A percentile compares a stretch with the other conserved stretches of the same genome.
Evolutionary conservation across 441 rosid species (phyloP).

Genomic region (Pelargonium fulgidum): DNA sequence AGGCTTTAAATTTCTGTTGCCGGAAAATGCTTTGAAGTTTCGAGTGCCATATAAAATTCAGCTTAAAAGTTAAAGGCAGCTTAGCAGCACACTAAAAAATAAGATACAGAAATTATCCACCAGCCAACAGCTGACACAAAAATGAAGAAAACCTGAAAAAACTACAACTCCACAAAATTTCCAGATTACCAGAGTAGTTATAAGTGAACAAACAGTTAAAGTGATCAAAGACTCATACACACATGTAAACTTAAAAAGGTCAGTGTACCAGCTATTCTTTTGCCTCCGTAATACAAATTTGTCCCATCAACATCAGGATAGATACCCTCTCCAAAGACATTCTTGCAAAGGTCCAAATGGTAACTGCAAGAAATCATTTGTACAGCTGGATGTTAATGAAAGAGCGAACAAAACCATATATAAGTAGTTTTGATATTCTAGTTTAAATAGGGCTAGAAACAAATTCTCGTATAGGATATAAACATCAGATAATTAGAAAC

Average conservation of each 20-base stretch:
- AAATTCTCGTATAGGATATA: not conserved
- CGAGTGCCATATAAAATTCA: too few relatives aligned
- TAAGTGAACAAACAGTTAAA: not conserved
- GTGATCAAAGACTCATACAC: not conserved
- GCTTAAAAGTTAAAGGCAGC: too few relatives aligned
- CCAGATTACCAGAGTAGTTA: not conserved
- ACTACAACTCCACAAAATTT: too few relatives aligned
- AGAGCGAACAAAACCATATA: not conserved
- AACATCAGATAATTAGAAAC: slow-evolving; percentile 13
- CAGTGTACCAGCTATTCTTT: slow-evolving; percentile 57
- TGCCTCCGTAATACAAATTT: slow-evolving; percentile 82
- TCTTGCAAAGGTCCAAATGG: slow-evolving; percentile 84
- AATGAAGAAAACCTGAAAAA: too few relatives aligned
- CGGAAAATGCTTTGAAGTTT: too few relatives aligned
- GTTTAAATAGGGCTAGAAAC: not conserved
- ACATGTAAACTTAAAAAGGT: not conserved
- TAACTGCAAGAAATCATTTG: slow-evolving; percentile 40
- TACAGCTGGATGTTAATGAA: not conserved
- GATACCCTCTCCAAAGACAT: slow-evolving; percentile 60
- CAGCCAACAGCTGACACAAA: too few relatives aligned
- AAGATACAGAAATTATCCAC: too few relatives aligned
- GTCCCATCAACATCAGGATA: slow-evolving; percentile 81
- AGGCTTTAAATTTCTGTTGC: too few relatives aligned
- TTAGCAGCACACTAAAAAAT: too few relatives aligned
- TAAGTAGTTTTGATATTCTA: not conserved